A percentile compares a stretch with the other conserved stretches of the same genome.
These are phyloP conservation scores for Claviceps digitariae DNA, from an alignment of 2,329 filamentous ascomycete species.

Conservation along the genomic window DNA sequence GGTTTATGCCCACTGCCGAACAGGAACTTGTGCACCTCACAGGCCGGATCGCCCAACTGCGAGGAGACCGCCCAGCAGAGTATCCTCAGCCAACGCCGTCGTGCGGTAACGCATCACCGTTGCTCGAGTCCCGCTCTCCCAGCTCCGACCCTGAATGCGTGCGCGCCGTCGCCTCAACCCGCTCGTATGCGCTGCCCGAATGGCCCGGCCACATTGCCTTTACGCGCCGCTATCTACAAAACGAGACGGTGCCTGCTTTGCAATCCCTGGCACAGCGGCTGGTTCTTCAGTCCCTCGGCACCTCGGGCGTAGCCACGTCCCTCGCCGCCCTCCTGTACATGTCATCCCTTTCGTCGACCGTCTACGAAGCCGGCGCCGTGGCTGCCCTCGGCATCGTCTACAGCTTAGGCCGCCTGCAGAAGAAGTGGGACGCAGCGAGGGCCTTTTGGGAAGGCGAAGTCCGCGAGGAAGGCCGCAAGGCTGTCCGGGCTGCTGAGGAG, in stretches of 20 bases:
- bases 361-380: conserved; percentile 50
- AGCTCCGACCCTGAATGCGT: background rate
- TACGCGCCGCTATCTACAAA: conserved; percentile 52
- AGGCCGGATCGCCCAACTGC: conserved; percentile 51
- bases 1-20: conserved; percentile 68
- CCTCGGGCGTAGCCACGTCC: conserved; percentile 47
- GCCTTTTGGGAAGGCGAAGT: conserved; percentile 52
- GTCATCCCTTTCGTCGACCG: conserved; percentile 35
- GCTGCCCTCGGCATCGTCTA: conserved; percentile 47
- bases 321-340: conserved; percentile 44
- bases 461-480: conserved; percentile 52
- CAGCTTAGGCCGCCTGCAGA: conserved; percentile 46
- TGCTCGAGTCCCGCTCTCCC: conserved; percentile 4
- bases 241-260: conserved; percentile 54
- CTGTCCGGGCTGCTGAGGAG: conserved; percentile 41
- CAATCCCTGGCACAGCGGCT: conserved; percentile 62
- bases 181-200: conserved; percentile 21
- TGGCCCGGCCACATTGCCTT: conserved; percentile 68
- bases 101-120: background rate
- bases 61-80: conserved; percentile 14
- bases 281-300: conserved; percentile 61
- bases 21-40: conserved; percentile 71
- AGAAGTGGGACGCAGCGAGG: conserved; percentile 47
- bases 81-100: conserved; percentile 24
- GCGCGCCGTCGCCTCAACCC: conserved; percentile 12